A percentile compares a stretch with the other conserved stretches of the same genome.
Evolutionary conservation across 2,329 filamentous ascomycete genomes (phyloP).

Genomic region (Aspergillus cejpii): DNA sequence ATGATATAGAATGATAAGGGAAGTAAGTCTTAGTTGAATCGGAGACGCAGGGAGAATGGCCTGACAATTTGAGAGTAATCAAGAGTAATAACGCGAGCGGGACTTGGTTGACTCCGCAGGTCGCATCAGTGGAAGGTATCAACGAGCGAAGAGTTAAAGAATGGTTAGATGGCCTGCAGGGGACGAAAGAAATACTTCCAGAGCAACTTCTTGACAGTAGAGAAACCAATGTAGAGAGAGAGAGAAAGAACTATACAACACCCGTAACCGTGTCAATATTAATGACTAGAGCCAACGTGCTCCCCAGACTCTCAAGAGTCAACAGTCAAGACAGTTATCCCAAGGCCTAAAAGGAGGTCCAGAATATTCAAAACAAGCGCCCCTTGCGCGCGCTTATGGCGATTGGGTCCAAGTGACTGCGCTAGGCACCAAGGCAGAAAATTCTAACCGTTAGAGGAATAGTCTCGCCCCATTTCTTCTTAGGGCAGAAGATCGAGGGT

Average conservation of each 20-base stretch:
- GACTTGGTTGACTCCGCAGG: background rate
- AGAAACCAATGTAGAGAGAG: conserved; percentile 6
- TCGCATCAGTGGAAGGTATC: background rate
- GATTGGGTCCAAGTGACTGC: conserved; percentile 16
- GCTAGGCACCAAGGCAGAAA: conserved; percentile 1
- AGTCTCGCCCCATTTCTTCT: background rate
- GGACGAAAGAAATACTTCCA: conserved; percentile 27
- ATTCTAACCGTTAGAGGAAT: conserved; percentile 8
- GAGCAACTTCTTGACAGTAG: conserved; percentile 21
- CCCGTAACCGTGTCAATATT: conserved; percentile 11
- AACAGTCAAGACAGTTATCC: too few species aligned
- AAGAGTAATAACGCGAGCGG: background rate
- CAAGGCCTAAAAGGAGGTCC: conserved; percentile 29
- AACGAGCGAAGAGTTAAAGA: background rate
- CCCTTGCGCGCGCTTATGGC: conserved; percentile 34
- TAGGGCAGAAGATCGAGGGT: background rate
- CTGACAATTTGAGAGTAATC: background rate
- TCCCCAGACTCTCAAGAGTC: conserved; percentile 26
- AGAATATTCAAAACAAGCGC: conserved; percentile 29
- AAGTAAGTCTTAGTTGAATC: background rate
- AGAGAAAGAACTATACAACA: conserved; percentile 6
- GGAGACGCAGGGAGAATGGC: background rate
- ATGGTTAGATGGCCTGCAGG: conserved; percentile 17
- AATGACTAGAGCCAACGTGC: conserved; percentile 13
- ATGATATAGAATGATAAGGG: background rate